Base-by-base conservation (phyloP, 2,329 filamentous ascomycete species). In the Claviceps pazoutovae region DNA sequence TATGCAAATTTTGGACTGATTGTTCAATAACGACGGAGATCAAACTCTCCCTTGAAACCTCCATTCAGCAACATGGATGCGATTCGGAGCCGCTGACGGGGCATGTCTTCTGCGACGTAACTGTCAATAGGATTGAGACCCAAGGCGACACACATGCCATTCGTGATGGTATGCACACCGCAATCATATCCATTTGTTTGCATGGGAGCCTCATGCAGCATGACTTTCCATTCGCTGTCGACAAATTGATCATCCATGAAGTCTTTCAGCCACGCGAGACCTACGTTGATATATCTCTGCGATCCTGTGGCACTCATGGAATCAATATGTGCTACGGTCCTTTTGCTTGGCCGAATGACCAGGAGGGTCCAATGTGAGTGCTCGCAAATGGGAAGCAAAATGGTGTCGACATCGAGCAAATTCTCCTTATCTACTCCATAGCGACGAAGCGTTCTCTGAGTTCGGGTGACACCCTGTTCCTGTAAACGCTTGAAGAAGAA, bases 91-190 rank as follows among this genome's bases (percentile, higher is more conserved):
- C 82, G 73, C 58, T 84, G 82, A 48, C 73, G 64, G 2, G 72
- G 68, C 72, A 87, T 78, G 51, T 84, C 76, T 0, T 62, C 56
- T 38, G 75, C 66, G 1, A 64, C 58, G 53, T 84, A 81, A 3
- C 63, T 63, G 52, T 70, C 66, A n/a, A 65, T 63, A 2, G 78
- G 76, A 54, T 72, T 73, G 17, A 80, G 57, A 1, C 77, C 77
- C 36, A 80, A 60, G 0, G 75, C 71, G 38, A 81, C 59, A 51
- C 80, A 85, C 47, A 88, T 75, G 16, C 78, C 82, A 60, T 90
- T 91, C 17, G 85, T 78, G 57, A 87, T 80, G 14, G 83, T 79
- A 62, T 88, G 87, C 3, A 88, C 78, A n/a, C 86, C 86, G 58
- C 86, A 90, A 62, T 90, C 86, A 60, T 76, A 80, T 1, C 75